phyloP scores from a whole-genome alignment of 179 eudicot genomes.

The Camellia oleifera region DNA sequence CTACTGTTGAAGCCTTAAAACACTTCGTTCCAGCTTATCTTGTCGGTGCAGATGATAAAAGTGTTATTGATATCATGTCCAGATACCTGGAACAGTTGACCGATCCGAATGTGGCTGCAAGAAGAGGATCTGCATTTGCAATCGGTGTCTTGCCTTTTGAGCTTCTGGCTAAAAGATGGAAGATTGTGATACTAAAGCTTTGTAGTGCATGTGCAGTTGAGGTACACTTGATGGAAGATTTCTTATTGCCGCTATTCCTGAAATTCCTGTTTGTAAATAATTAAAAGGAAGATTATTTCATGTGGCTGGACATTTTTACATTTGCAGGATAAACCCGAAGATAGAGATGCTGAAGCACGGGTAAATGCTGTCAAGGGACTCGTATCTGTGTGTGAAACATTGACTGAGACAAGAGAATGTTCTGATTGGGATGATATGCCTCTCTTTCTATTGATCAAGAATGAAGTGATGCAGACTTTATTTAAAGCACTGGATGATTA shows the following conservation, averaged over 20 bases:
- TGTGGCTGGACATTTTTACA: conserved; percentile 13
- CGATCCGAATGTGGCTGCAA: conserved; percentile 86
- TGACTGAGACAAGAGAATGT: conserved; percentile 39
- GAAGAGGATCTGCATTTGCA: conserved; percentile 97
- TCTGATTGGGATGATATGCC: conserved; percentile 41
- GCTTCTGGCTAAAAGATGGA: conserved; percentile 70
- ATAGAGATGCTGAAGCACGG: conserved; percentile 98
- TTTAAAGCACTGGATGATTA: conserved; percentile 91
- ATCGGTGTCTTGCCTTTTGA: conserved; percentile 79
- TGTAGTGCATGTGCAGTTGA: conserved; percentile 75
- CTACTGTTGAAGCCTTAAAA: conserved; percentile 83
- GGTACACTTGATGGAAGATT: conserved; percentile 40
- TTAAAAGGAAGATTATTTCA: background rate
- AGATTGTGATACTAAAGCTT: conserved; percentile 63
- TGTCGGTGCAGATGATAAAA: conserved; percentile 49
- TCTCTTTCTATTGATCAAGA: conserved; percentile 54
- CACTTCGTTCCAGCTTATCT: conserved; percentile 72
- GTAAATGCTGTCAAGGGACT: conserved; percentile 93
- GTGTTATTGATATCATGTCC: conserved; percentile 44
- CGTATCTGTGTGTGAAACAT: conserved; percentile 68
- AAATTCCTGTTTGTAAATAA: background rate
- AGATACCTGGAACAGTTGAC: conserved; percentile 69
- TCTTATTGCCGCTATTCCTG: background rate
- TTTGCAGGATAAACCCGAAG: conserved; percentile 80
- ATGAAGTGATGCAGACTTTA: conserved; percentile 73